phyloP scores from a whole-genome alignment of 495 filamentous ascomycete species.

The Aspergillus campestris region DNA sequence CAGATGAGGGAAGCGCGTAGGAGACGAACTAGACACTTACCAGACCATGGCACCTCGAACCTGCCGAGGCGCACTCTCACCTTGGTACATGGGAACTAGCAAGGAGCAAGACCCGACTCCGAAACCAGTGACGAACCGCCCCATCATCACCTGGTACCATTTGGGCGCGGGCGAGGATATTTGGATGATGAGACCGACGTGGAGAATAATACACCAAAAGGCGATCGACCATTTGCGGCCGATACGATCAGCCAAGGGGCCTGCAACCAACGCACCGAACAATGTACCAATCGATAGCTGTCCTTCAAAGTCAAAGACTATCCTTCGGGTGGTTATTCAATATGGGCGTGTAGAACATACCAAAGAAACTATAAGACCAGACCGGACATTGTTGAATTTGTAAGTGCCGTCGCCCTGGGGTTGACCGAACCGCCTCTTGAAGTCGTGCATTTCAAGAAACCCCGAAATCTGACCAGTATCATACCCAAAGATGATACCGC shows the following conservation, averaged over 20 bases:
- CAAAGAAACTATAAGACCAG: slow-evolving; percentile 44
- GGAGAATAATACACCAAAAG: slow-evolving; percentile 49
- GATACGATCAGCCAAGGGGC: slow-evolving; percentile 38
- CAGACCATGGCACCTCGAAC: slow-evolving; percentile 55
- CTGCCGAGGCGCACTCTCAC: slow-evolving; percentile 52
- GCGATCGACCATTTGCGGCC: slow-evolving; percentile 42
- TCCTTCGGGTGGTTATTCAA: neutral
- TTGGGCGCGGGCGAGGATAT: slow-evolving; percentile 41
- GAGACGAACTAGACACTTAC: slow-evolving; percentile 14
- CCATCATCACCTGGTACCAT: slow-evolving; percentile 45
- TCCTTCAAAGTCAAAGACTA: neutral
- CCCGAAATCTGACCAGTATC: slow-evolving; percentile 45
- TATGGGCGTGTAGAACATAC: slow-evolving; percentile 10
- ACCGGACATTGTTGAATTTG: slow-evolving; percentile 41
- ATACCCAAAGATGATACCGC: slow-evolving; percentile 54
- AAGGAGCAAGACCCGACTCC: slow-evolving; percentile 63
- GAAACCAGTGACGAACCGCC: slow-evolving; percentile 48
- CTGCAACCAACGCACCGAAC: slow-evolving; percentile 54
- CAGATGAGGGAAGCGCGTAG: neutral
- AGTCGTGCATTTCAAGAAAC: slow-evolving; percentile 54
- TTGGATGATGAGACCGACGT: slow-evolving; percentile 57
- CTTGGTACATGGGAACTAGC: slow-evolving; percentile 61
- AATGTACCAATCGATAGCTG: slow-evolving; percentile 54
- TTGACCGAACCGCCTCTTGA: slow-evolving; percentile 34
- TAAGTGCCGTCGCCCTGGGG: slow-evolving; percentile 20